phyloP scores from a whole-genome alignment of 345 rosid genomes.

The Syzygium grande region DNA sequence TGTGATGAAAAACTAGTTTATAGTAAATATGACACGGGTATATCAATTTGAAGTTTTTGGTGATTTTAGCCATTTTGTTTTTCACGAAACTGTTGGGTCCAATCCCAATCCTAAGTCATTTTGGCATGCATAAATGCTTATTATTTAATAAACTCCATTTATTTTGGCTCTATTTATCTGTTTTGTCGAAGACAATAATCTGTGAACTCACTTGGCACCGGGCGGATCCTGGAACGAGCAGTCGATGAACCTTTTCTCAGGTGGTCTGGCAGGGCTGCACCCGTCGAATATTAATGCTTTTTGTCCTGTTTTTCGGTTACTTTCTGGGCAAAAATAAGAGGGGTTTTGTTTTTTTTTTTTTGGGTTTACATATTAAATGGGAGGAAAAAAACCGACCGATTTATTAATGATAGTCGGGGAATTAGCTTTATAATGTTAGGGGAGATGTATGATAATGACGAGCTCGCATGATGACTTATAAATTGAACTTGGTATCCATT shows the following conservation, averaged over 20 bases:
- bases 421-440: not conserved
- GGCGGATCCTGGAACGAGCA: not conserved
- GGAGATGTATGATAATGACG: not conserved
- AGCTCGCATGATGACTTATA: too few species aligned
- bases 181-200: not conserved
- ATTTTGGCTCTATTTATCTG: not conserved
- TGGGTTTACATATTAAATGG: not conserved
- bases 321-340: not conserved
- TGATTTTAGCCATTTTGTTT: rapidly evolving
- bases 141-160: not conserved
- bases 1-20: not conserved
- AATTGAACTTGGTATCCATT: not conserved
- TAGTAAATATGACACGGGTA: too few species aligned
- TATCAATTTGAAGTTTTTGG: not conserved
- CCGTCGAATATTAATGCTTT: not conserved
- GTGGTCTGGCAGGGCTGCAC: not conserved
- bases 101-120: not conserved
- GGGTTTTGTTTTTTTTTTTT: not conserved
- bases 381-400: not conserved
- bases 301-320: not conserved
- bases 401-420: not conserved
- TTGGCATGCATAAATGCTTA: not conserved
- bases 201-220: not conserved
- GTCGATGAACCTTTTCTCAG: not conserved
- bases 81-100: not conserved